These are phyloP conservation scores for Lathyrus oleraceus DNA, from an alignment of 306 rosid genomes.

Conservation along the genomic window DNA sequence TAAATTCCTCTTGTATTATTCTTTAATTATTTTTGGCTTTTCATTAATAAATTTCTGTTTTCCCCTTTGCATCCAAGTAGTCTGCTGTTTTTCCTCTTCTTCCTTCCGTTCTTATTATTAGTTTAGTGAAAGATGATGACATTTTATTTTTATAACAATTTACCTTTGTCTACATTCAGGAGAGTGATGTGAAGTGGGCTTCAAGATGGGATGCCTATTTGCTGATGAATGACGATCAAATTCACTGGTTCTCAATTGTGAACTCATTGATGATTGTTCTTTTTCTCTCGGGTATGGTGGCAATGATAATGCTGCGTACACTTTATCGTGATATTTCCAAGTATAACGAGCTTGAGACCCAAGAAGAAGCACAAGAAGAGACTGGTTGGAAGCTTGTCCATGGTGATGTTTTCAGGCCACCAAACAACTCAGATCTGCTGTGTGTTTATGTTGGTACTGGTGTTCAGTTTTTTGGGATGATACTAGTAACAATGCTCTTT, in stretches of 20 bases:
- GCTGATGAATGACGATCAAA: slow-evolving; percentile 90
- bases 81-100: background rate
- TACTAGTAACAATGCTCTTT: slow-evolving; percentile 86
- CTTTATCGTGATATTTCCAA: slow-evolving; percentile 95
- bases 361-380: slow-evolving; percentile 99
- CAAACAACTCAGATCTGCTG: slow-evolving; percentile 71
- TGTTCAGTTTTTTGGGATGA: slow-evolving; percentile 92
- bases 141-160: slow-evolving; percentile 29
- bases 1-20: slow-evolving; percentile 7
- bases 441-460: slow-evolving; percentile 97
- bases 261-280: slow-evolving; percentile 97
- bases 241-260: slow-evolving; percentile 96
- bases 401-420: slow-evolving; percentile 98
- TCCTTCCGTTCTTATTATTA: background rate
- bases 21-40: background rate
- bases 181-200: slow-evolving; percentile 98
- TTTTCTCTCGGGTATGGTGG: slow-evolving; percentile 98
- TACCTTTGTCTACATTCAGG: slow-evolving; percentile 49
- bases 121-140: slow-evolving; percentile 10
- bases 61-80: background rate
- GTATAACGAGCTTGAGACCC: slow-evolving; percentile 96
- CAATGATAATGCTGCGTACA: slow-evolving; percentile 97
- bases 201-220: slow-evolving; percentile 99
- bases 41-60: background rate
- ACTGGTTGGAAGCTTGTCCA: slow-evolving; percentile 99